A percentile compares a stretch with the other conserved stretches of the same genome.
Evolutionary conservation across 352 stramenopile genomes (phyloP).

Genomic region (Pythium guiyangense): DNA sequence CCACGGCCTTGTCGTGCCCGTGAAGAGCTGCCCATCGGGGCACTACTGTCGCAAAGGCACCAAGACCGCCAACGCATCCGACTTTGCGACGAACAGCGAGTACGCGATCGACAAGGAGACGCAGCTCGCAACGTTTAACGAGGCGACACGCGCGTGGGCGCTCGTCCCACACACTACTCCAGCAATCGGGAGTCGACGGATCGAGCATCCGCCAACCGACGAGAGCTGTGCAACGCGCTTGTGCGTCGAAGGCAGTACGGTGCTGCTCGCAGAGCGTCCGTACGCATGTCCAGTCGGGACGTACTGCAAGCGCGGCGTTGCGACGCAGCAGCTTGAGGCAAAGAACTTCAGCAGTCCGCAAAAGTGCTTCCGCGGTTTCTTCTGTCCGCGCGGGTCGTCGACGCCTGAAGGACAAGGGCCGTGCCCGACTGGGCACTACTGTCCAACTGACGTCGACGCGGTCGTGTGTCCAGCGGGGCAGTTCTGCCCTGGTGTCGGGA

Average conservation of each 20-base stretch:
- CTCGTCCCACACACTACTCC: constrained; percentile 40
- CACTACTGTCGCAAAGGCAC: constrained; percentile 93
- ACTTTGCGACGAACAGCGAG: constrained; percentile 58
- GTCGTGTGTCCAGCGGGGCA: constrained; percentile 90
- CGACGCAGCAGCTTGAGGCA: constrained; percentile 39
- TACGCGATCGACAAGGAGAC: constrained; percentile 64
- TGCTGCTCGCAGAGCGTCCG: constrained; percentile 85
- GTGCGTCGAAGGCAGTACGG: constrained; percentile 38
- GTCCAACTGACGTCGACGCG: constrained; percentile 85
- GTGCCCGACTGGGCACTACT: constrained; percentile 96
- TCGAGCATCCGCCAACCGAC: constrained; percentile 59
- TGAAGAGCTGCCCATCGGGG: constrained; percentile 85
- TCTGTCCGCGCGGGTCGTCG: constrained; percentile 91
- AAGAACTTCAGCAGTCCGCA: constrained; percentile 94
- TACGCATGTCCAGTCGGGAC: constrained; percentile 92
- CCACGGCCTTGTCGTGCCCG: constrained; percentile 75
- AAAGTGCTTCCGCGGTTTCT: constrained; percentile 94
- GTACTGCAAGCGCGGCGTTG: constrained; percentile 91
- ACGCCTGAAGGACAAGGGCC: constrained; percentile 91
- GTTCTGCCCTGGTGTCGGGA: constrained; percentile 94
- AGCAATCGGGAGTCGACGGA: constrained; percentile 47
- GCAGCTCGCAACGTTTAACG: constrained; percentile 55
- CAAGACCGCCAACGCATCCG: constrained; percentile 73
- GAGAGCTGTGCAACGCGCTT: constrained; percentile 38
- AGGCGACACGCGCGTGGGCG: constrained; percentile 39